phyloP scores from a whole-genome alignment of 352 stramenopile genomes.

The Phytophthora rubi region DNA sequence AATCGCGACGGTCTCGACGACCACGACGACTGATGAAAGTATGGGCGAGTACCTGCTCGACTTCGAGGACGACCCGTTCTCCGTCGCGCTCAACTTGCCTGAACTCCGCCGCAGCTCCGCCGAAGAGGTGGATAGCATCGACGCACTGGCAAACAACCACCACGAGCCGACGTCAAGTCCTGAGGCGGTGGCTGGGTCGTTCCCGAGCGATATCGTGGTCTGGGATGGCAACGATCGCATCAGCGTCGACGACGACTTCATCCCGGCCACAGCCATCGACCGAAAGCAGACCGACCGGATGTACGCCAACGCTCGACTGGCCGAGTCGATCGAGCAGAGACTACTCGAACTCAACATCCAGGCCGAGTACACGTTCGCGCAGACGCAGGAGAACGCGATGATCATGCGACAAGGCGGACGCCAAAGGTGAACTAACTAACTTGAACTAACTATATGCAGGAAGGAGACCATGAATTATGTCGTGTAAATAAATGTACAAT shows the following conservation, averaged over 20 bases:
- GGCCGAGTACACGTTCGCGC: conserved; percentile 17
- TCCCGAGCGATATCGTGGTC: conserved; percentile 18
- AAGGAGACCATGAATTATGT: not conserved
- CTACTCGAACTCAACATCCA: conserved; percentile 24
- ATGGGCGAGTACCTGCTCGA: conserved; percentile 30
- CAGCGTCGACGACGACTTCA: conserved; percentile 32
- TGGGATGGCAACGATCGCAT: conserved; percentile 20
- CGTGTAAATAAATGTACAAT: not conserved
- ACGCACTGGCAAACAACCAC: not conserved
- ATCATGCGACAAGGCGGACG: conserved; percentile 8
- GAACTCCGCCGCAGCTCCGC: conserved; percentile 29
- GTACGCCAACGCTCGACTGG: conserved; percentile 1
- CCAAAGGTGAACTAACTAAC: not conserved
- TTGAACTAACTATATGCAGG: not conserved
- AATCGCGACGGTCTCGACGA: conserved; percentile 27
- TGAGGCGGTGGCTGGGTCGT: conserved; percentile 5
- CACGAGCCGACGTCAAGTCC: conserved; percentile 12
- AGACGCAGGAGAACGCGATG: conserved; percentile 23
- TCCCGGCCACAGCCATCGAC: conserved; percentile 14
- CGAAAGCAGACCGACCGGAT: conserved; percentile 6
- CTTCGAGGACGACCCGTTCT: conserved; percentile 37
- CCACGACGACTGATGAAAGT: conserved; percentile 13
- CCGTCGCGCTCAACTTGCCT: conserved; percentile 21
- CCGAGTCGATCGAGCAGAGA: conserved; percentile 16
- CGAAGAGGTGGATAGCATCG: conserved; percentile 1